Evolutionary conservation across 331 rosid species (phyloP).

Genomic region (Quercus phellos): DNA sequence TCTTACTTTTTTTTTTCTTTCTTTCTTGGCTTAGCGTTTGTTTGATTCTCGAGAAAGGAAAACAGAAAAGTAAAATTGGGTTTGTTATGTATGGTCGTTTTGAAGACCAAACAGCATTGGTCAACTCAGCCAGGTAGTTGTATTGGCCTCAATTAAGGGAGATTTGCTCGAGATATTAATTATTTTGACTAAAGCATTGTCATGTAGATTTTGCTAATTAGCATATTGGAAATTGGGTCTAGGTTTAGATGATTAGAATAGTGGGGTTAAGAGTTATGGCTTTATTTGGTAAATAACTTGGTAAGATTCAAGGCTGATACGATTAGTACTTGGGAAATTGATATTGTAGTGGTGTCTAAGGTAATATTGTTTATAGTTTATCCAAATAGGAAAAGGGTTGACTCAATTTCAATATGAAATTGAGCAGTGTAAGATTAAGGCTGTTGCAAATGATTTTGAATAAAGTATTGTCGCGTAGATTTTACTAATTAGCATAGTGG

Average conservation of each 20-base stretch:
- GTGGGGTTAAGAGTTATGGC: neutral
- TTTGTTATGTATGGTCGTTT: neutral
- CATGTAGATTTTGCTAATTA: neutral
- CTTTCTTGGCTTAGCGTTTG: neutral
- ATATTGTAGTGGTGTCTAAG: neutral
- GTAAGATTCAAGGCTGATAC: neutral
- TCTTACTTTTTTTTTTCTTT: neutral
- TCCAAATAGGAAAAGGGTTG: neutral
- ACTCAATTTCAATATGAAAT: neutral
- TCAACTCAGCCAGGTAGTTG: neutral
- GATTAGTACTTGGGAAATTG: neutral
- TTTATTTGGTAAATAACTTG: neutral
- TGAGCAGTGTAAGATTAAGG: neutral
- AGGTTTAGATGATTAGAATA: neutral
- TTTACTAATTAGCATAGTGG: neutral
- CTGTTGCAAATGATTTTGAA: neutral
- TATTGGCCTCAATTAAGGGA: neutral
- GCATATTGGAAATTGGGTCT: neutral
- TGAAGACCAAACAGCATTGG: neutral
- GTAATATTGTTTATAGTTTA: neutral
- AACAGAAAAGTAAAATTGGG: neutral
- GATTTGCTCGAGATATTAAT: neutral
- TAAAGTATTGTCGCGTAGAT: neutral
- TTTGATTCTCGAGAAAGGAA: slow-evolving; percentile 4
- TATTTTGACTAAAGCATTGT: neutral